Conservation (phyloP, 148 eudicot genomes). For the Drosera capensis region DNA sequence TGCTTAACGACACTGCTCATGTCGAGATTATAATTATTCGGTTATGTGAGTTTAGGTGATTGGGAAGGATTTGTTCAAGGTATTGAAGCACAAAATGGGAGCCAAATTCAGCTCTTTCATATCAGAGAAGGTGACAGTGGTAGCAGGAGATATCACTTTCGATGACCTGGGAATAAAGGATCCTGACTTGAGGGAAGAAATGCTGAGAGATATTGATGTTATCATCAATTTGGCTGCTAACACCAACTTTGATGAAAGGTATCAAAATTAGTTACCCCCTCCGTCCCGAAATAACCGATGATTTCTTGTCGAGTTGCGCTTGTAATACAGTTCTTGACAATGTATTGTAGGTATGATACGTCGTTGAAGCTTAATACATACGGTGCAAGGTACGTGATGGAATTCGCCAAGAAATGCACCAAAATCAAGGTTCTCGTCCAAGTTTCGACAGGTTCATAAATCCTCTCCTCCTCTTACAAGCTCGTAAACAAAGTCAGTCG, state of each 20-base stretch:
- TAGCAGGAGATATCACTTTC: constrained; percentile 28
- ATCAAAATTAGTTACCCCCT: background rate
- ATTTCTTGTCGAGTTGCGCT: no score
- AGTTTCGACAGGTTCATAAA: constrained; percentile 29
- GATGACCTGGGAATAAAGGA: constrained; percentile 33
- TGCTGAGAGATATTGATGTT: constrained; percentile 14
- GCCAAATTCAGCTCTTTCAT: constrained; percentile 13
- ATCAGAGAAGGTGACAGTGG: constrained; percentile 22
- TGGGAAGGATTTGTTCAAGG: constrained; percentile 29
- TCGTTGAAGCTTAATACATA: constrained; percentile 30
- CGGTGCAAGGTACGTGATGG: constrained; percentile 29
- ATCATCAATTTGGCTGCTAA: constrained; percentile 18
- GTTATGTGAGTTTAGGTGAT: constrained; percentile 32
- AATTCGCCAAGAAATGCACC: constrained; percentile 32
- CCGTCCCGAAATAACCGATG: background rate
- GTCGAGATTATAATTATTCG: no score
- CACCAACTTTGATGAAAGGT: constrained; percentile 43
- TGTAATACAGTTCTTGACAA: no score
- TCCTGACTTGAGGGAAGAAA: constrained; percentile 12
- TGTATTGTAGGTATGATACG: constrained; percentile 23
- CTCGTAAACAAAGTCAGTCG: background rate
- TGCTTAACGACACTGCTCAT: no score
- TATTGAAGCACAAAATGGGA: constrained; percentile 20
- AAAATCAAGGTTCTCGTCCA: constrained; percentile 32
- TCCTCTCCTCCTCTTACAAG: background rate